Base-by-base conservation (phyloP, 768 basidiomycete genomes). In the Coprinopsis sp. region DNA sequence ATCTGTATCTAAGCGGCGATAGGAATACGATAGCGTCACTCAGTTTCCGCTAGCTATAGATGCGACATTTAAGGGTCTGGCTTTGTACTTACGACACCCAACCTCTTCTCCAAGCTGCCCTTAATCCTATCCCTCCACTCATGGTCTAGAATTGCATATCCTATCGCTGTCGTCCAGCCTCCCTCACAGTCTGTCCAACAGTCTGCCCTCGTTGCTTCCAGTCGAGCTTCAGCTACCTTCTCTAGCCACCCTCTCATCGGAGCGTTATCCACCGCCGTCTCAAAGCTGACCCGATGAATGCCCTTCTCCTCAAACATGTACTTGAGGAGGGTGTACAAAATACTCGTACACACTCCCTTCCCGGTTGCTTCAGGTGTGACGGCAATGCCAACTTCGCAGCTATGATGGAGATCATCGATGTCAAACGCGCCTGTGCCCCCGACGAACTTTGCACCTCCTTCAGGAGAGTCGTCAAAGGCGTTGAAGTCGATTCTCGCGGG, bases 161-260 rank as follows among this genome's bases (percentile, higher is more conserved):
- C 56, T 25, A 49, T 62, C 5, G 67, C 71, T 56, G 74, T 68
- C 14, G 54, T 55, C 47, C 65, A 73, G 28, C 58, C 54, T 27
- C 71, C 66, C 37, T 64, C 52, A 1, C 49, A 43, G 38, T 65
- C 63, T 37, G 59, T 62, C 75, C 76, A 76, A n/a, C 54, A 59
- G 13, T 72, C 70, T 46, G 66, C 65, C 47, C 61, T 59, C 33
- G 54, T 51, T 5, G 61, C 68, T 47, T 76, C 74, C 54, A 70
- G 49, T 27, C 61, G 63, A 18, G 67, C 64, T 5, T 65, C 68
- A 13, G 65, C 65, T 16, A 68, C 62, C 13, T 63, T 65, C 48
- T 74, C 72, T 37, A 77, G 51, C 74, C 74, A 78, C 12, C 58
- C 57, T 16, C 68, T 62, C 74, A 77, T 76, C 0, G 60, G 60